Evolutionary conservation across 306 rosid species (phyloP).

Genomic region (Vicia villosa): DNA sequence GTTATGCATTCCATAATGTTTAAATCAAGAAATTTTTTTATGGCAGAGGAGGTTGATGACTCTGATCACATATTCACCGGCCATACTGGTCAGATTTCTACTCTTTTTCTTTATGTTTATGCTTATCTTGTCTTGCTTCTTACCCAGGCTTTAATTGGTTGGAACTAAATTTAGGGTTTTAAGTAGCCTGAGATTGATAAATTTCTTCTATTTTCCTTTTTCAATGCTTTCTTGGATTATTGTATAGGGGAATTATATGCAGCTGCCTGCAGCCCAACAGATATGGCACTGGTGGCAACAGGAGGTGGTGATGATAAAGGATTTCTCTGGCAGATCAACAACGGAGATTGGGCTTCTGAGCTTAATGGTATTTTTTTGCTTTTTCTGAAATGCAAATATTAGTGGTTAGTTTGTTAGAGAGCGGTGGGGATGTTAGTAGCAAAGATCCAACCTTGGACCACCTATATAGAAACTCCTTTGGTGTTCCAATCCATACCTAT

Average conservation of each 20-base stretch:
- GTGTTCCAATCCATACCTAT: constrained; percentile 28
- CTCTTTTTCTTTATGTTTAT: constrained; percentile 10
- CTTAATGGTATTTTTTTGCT: constrained; percentile 33
- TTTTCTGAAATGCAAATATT: neutral
- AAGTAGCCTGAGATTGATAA: neutral
- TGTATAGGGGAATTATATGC: constrained; percentile 73
- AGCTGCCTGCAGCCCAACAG: constrained; percentile 81
- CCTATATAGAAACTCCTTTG: neutral
- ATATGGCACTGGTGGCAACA: constrained; percentile 71
- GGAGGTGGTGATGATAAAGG: constrained; percentile 92
- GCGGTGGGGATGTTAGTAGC: neutral
- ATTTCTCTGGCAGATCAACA: constrained; percentile 83
- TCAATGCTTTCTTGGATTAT: constrained; percentile 29
- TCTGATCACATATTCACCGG: constrained; percentile 77
- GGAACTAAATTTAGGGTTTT: constrained; percentile 8
- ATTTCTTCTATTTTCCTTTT: neutral
- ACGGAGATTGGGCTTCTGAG: constrained; percentile 85
- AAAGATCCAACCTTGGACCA: neutral
- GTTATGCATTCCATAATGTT: neutral
- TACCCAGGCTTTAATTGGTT: neutral
- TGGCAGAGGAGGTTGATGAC: constrained; percentile 73
- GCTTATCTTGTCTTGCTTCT: neutral
- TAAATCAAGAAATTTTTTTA: neutral
- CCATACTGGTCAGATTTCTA: constrained; percentile 61
- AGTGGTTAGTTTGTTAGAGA: neutral